Percentiles rank a stretch among this genome's conserved stretches.
These are phyloP conservation scores for Auriscalpium vulgare DNA, from an alignment of 768 basidiomycete species.

Conservation along the genomic window DNA sequence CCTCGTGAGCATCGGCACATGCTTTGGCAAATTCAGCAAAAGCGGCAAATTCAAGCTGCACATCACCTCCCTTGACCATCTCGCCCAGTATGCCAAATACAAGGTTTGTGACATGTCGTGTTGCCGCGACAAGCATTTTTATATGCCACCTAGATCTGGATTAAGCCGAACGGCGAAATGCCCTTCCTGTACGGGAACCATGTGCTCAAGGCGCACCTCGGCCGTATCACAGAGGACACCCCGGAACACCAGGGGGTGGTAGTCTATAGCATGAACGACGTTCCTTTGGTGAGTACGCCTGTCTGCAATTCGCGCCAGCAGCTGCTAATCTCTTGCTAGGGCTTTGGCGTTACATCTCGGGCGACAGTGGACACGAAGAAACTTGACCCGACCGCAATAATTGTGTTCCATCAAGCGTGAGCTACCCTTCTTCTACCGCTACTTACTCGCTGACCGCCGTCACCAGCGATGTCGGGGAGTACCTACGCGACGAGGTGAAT, in stretches of 20 bases:
- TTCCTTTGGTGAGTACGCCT: slow-evolving; percentile 59
- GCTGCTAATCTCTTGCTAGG: slow-evolving; percentile 39
- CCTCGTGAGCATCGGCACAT: slow-evolving; percentile 88
- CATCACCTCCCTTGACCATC: slow-evolving; percentile 84
- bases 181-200: slow-evolving; percentile 99
- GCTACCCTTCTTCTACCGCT: slow-evolving; percentile 20
- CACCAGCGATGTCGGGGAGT: slow-evolving; percentile 91
- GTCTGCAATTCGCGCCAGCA: not conserved
- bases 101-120: slow-evolving; percentile 49
- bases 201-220: slow-evolving; percentile 96
- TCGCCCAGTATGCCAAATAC: slow-evolving; percentile 96
- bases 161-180: slow-evolving; percentile 99
- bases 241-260: slow-evolving; percentile 99
- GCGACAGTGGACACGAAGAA: slow-evolving; percentile 96
- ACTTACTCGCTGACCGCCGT: not conserved
- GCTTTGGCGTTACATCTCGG: slow-evolving; percentile 94
- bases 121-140: not conserved
- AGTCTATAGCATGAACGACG: slow-evolving; percentile 91
- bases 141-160: slow-evolving; percentile 68
- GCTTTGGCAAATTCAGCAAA: slow-evolving; percentile 97
- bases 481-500: slow-evolving; percentile 86
- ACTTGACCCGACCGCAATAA: slow-evolving; percentile 92
- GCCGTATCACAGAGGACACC: slow-evolving; percentile 96
- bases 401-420: slow-evolving; percentile 98
- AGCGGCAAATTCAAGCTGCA: slow-evolving; percentile 97